Evolutionary conservation across 345 rosid genomes (phyloP).

Genomic region (Aurinia saxatilis): DNA sequence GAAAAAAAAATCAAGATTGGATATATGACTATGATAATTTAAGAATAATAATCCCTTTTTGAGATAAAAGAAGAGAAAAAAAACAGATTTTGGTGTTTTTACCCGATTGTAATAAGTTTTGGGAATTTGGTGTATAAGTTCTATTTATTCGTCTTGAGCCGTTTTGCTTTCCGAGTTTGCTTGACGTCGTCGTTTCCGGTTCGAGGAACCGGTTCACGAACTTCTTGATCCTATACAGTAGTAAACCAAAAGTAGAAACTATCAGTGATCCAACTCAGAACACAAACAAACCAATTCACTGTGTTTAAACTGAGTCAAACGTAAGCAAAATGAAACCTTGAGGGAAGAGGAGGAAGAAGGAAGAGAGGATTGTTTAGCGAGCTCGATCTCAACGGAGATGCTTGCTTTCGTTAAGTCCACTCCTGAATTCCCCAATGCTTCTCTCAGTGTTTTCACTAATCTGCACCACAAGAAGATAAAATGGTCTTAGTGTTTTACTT

Average conservation of each 20-base stretch:
- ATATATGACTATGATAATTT: slow-evolving; percentile 12
- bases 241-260: neutral
- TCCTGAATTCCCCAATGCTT: slow-evolving; percentile 78
- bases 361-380: slow-evolving; percentile 50
- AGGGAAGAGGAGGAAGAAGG: slow-evolving; percentile 11
- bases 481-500: neutral
- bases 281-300: too few species aligned
- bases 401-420: slow-evolving; percentile 84
- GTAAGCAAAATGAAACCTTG: slow-evolving; percentile 18
- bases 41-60: neutral
- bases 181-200: slow-evolving; percentile 20
- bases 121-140: neutral
- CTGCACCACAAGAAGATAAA: slow-evolving; percentile 30
- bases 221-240: slow-evolving; percentile 15
- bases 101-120: slow-evolving; percentile 1
- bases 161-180: slow-evolving; percentile 27
- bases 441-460: slow-evolving; percentile 64
- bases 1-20: neutral
- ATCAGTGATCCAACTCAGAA: neutral
- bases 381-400: slow-evolving; percentile 79
- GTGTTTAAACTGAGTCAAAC: neutral
- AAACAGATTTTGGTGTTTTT: slow-evolving; percentile 9
- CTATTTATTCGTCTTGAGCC: slow-evolving; percentile 20
- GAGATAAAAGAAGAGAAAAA: neutral
- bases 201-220: slow-evolving; percentile 10